Conservation (phyloP, 257 asterid genomes). For the Coffea canephora region DNA sequence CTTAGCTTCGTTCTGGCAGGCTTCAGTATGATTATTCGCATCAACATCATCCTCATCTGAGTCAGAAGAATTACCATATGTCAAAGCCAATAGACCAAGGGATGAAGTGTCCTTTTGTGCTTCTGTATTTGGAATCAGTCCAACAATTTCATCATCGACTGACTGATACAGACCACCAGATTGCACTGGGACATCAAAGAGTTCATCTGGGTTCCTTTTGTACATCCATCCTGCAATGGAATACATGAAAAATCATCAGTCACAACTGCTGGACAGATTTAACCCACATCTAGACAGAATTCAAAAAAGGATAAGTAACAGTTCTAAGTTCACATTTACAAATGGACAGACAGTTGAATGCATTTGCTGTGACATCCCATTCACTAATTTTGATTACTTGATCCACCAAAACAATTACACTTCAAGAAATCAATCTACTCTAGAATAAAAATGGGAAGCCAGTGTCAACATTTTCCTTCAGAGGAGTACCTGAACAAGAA, state of each 20-base stretch:
- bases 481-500: constrained; percentile 46
- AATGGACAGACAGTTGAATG: neutral
- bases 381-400: neutral
- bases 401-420: neutral
- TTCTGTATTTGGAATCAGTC: constrained; percentile 34
- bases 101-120: constrained; percentile 56
- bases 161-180: constrained; percentile 39
- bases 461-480: neutral
- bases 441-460: neutral
- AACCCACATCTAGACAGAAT: neutral
- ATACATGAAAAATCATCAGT: constrained; percentile 19
- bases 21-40: constrained; percentile 35
- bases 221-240: constrained; percentile 41
- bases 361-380: neutral
- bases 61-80: constrained; percentile 81
- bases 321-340: neutral
- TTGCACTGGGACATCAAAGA: constrained; percentile 35
- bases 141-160: constrained; percentile 33
- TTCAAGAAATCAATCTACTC: neutral
- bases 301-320: neutral
- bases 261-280: neutral
- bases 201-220: constrained; percentile 38
- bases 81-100: constrained; percentile 80
- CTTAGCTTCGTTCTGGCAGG: constrained; percentile 28
- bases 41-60: constrained; percentile 66